These are phyloP conservation scores for Boletus huronensis DNA, from an alignment of 768 basidiomycete genomes.

Conservation along the genomic window DNA sequence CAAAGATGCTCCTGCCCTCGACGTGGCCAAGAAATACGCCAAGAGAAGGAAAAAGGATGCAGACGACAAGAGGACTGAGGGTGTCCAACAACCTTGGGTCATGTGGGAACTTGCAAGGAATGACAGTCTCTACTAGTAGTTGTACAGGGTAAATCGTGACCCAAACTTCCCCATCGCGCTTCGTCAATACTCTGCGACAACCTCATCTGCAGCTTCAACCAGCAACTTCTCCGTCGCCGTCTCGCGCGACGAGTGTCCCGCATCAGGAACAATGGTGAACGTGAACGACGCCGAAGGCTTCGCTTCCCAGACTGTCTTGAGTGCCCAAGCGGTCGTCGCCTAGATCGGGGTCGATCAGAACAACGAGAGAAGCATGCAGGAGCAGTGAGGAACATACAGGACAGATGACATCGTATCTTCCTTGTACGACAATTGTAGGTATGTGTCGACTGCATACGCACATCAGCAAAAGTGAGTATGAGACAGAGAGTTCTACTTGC, in stretches of 20 bases:
- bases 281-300: constrained; percentile 36
- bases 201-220: constrained; percentile 50
- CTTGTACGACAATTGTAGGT: constrained; percentile 78
- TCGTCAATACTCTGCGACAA: constrained; percentile 22
- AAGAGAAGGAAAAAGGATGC: constrained; percentile 7
- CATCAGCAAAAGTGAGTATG: constrained; percentile 5
- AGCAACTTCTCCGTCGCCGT: constrained; percentile 63
- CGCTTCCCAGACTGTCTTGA: constrained; percentile 84
- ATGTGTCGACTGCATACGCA: constrained; percentile 69
- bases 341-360: constrained; percentile 25
- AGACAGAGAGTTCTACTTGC: constrained; percentile 36
- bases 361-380: not conserved
- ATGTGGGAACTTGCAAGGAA: not conserved
- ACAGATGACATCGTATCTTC: constrained; percentile 87
- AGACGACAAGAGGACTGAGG: constrained; percentile 3
- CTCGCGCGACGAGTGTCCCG: constrained; percentile 85
- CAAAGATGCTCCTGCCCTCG: not conserved
- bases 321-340: constrained; percentile 75
- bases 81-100: not conserved
- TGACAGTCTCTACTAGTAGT: not conserved
- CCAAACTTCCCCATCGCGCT: not conserved
- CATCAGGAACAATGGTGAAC: constrained; percentile 75
- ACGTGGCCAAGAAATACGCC: not conserved
- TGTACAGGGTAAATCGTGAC: not conserved
- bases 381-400: constrained; percentile 47